phyloP scores from a whole-genome alignment of 1,139 yeast species.

The Geotrichum klebahnii region DNA sequence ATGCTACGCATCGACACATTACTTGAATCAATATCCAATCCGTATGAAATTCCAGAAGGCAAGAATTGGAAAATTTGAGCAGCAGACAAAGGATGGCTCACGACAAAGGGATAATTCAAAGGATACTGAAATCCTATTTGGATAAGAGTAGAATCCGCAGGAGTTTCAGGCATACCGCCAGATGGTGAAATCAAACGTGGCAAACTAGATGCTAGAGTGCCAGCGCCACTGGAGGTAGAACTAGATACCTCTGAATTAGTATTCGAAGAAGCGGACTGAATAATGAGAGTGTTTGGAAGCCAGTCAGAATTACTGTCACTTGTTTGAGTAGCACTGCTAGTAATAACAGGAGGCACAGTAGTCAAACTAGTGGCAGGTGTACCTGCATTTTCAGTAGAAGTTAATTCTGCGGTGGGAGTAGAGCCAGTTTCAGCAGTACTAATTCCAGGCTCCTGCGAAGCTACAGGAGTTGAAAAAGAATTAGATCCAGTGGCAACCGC shows the following conservation, averaged over 20 bases:
- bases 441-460: too few species aligned
- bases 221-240: constrained; percentile 25
- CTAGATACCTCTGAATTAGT: constrained; percentile 16
- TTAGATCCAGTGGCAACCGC: not conserved
- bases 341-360: not conserved
- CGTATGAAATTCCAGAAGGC: constrained; percentile 42
- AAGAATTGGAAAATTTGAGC: constrained; percentile 45
- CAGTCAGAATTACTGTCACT: constrained; percentile 19
- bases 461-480: too few species aligned
- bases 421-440: too few species aligned
- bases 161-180: constrained; percentile 32
- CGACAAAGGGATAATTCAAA: constrained; percentile 44
- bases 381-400: too few species aligned
- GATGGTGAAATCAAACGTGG: constrained; percentile 43
- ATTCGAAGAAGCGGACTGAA: constrained; percentile 18
- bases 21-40: constrained; percentile 32
- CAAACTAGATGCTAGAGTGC: constrained; percentile 33
- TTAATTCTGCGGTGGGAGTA: too few species aligned
- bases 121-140: constrained; percentile 43
- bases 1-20: constrained; percentile 37
- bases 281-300: constrained; percentile 19
- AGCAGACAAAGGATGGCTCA: constrained; percentile 41
- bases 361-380: not conserved
- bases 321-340: constrained; percentile 1
- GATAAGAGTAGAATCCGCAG: constrained; percentile 35